phyloP scores from a whole-genome alignment of 2,329 filamentous ascomycete genomes.

The Apiospora sp. region DNA sequence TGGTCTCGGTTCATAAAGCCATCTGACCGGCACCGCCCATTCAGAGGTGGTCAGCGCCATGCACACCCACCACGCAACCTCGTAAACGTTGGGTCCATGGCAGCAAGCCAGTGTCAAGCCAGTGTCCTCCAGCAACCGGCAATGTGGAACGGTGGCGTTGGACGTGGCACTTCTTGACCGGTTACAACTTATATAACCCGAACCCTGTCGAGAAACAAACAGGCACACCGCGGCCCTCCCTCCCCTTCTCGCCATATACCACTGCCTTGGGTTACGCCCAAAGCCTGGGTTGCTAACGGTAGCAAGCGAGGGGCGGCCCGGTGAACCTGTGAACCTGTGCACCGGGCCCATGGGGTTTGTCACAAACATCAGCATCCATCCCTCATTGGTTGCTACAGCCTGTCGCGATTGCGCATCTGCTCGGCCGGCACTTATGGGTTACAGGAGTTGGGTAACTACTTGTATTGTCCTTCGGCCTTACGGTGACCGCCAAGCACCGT shows the following conservation, averaged over 20 bases:
- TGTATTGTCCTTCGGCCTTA: not conserved
- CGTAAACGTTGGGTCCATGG: not conserved
- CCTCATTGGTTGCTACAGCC: not conserved
- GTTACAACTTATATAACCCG: slow-evolving; percentile 11
- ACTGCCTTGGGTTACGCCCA: not conserved
- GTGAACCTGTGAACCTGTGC: not conserved
- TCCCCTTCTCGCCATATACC: not conserved
- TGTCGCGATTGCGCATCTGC: not conserved
- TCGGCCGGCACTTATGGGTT: not conserved
- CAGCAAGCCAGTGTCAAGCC: not conserved
- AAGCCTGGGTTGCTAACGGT: not conserved
- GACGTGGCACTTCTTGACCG: not conserved
- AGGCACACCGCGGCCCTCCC: not conserved
- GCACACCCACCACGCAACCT: not conserved
- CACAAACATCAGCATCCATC: not conserved
- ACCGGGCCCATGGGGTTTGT: not conserved
- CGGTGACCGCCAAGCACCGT: not conserved
- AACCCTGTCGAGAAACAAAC: not conserved
- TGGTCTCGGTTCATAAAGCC: not conserved
- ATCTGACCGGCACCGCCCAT: not conserved
- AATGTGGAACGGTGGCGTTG: slow-evolving; percentile 8
- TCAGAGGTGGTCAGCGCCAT: slow-evolving; percentile 14
- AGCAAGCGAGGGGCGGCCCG: not conserved
- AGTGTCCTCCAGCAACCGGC: not conserved
- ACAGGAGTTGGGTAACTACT: not conserved